Percentiles rank a stretch among this genome's conserved stretches.
These are phyloP conservation scores for Neopestalotiopsis sp. DNA, from an alignment of 2,329 filamentous ascomycete species.

Conservation along the genomic window DNA sequence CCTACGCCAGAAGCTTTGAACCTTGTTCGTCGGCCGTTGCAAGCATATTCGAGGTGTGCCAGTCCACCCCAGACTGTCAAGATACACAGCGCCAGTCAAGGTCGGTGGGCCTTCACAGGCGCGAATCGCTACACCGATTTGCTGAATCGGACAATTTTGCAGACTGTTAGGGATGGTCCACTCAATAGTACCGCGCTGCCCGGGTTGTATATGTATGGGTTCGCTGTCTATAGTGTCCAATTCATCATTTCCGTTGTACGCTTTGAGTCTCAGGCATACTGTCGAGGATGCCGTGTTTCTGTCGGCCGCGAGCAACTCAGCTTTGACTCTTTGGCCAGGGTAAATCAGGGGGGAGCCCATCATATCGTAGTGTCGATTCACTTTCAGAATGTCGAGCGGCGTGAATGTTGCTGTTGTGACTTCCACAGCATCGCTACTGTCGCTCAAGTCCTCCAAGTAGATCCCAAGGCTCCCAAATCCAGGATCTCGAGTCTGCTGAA, in stretches of 20 bases:
- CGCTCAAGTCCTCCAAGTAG: not conserved
- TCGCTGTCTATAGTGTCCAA: not conserved
- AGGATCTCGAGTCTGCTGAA: conserved; percentile 8
- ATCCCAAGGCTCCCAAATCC: not conserved
- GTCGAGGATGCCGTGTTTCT: not conserved
- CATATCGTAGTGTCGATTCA: conserved; percentile 29
- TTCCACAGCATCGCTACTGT: not conserved
- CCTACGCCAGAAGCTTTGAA: conserved; percentile 31
- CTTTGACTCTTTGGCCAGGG: conserved; percentile 32
- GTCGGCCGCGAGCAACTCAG: conserved; percentile 19
- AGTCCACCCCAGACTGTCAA: conserved; percentile 5
- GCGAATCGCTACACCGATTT: conserved; percentile 29
- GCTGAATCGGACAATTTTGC: conserved; percentile 32
- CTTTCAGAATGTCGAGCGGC: conserved; percentile 26
- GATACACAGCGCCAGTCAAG: not conserved
- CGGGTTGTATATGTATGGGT: conserved; percentile 18
- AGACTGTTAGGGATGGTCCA: conserved; percentile 31
- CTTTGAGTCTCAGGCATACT: conserved; percentile 11
- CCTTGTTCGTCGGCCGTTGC: conserved; percentile 15
- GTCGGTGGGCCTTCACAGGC: not conserved
- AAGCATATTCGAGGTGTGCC: not conserved
- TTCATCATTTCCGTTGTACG: conserved; percentile 3
- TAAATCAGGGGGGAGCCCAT: conserved; percentile 35
- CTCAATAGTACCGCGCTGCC: conserved; percentile 15
- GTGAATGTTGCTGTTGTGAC: conserved; percentile 35